Base-by-base conservation (phyloP, 2,329 filamentous ascomycete genomes). In the Epichloe coenophiala region DNA sequence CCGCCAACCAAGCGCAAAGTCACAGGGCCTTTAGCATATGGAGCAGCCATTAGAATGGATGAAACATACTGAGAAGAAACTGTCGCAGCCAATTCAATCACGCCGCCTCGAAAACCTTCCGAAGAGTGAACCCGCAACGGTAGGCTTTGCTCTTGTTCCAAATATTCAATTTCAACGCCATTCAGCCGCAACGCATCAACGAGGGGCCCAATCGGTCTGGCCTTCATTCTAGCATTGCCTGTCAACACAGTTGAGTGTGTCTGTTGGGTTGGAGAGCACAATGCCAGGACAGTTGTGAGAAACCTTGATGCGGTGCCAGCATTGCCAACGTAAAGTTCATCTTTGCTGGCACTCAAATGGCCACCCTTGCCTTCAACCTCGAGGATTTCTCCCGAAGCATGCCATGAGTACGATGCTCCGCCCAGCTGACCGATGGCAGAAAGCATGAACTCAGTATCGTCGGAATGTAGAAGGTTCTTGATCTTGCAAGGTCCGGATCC, bases 31-130 rank as follows among this genome's bases (percentile, higher is more conserved):
- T 95, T 96, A 44, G 93, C 93, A 62, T 97, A 98, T 0, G 93
- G 93, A 0, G 93, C 93, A 53, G 89, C 94, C 88, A 98, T 94
- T 48, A 98, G 74, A 56, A 98, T 82, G 1, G 91, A 96, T 0
- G 93, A 97, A 38, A 98, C 93, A 63, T 97, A 98, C 69, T 98
- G 93, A n/a, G 93, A 97, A 8, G 93, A 98, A 15, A 97, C 86
- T 41, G 93, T 97, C 1, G 93, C 93, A 11, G 90, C 88, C 51
- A 98, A 76, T 64, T 95, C 86, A 59, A 98, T 96, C 31, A 85
- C 75, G 38, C 93, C 93, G 50, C 90, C 91, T 45, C 81, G 79
- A 57, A 96, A 84, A 4, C 90, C 91, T 45, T 83, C 84, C 23
- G 86, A 85, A 44, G 93, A 89, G 54, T 84, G 78, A 47, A 98